These are phyloP conservation scores for Sanghuangporus baumii DNA, from an alignment of 1,284 basidiomycete genomes.

Conservation along the genomic window DNA sequence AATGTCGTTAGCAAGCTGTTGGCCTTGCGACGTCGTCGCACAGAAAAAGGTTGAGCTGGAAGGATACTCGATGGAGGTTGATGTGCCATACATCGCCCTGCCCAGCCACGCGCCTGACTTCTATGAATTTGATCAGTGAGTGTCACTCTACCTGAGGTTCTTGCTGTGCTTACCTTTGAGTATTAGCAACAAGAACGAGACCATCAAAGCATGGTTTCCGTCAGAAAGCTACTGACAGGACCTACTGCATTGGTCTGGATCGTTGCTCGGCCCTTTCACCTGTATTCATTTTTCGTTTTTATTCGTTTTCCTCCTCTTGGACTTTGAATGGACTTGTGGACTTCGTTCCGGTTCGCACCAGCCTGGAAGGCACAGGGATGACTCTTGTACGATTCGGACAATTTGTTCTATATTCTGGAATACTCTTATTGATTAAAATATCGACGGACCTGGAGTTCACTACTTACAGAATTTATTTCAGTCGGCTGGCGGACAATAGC, in stretches of 20 bases:
- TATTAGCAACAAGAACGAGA: not conserved
- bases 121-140: conserved; percentile 1
- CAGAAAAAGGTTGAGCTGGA: not conserved
- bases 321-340: not conserved
- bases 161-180: not conserved
- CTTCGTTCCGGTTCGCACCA: not conserved
- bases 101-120: not conserved
- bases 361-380: not conserved
- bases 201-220: not conserved
- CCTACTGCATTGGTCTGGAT: too few species aligned
- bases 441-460: not conserved
- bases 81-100: not conserved
- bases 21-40: not conserved
- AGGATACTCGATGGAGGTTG: not conserved
- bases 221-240: not conserved
- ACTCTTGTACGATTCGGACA: not conserved
- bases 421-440: not conserved
- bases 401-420: not conserved
- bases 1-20: not conserved
- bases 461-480: not conserved
- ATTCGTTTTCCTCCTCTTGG: not conserved
- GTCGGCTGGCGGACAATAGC: too few species aligned
- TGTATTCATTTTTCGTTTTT: not conserved
- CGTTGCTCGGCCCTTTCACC: not conserved
- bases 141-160: not conserved